phyloP scores from a whole-genome alignment of 2,329 filamentous ascomycete genomes.

The Intubia oerlemansii region DNA sequence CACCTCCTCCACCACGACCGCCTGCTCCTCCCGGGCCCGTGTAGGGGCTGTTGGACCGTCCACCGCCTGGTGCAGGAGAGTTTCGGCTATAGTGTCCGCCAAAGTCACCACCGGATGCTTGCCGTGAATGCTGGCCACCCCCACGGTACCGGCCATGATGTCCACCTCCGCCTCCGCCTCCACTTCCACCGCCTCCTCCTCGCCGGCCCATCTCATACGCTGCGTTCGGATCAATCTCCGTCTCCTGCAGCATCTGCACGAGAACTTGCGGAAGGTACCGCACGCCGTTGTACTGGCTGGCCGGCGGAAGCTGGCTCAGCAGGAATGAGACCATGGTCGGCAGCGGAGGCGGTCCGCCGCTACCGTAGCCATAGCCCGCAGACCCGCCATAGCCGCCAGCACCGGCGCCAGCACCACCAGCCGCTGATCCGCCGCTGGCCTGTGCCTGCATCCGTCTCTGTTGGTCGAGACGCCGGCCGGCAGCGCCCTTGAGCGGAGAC shows the following conservation, averaged over 20 bases:
- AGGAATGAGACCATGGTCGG: slow-evolving; percentile 46
- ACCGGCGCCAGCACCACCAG: slow-evolving; percentile 4
- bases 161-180: slow-evolving; percentile 1
- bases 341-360: slow-evolving; percentile 34
- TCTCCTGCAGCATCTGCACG: slow-evolving; percentile 52
- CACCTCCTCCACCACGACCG: slow-evolving; percentile 14
- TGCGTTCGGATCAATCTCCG: slow-evolving; percentile 34
- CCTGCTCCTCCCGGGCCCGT: slow-evolving; percentile 11
- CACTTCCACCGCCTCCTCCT: slow-evolving; percentile 2
- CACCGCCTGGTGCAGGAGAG: no score
- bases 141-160: slow-evolving; percentile 14
- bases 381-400: slow-evolving; percentile 14
- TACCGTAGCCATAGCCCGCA: slow-evolving; percentile 10
- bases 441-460: slow-evolving; percentile 40
- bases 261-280: no score
- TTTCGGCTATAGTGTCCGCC: no score
- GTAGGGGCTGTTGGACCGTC: slow-evolving; percentile 22
- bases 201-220: slow-evolving; percentile 21
- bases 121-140: no score
- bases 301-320: slow-evolving; percentile 53
- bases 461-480: slow-evolving; percentile 66
- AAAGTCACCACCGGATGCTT: no score
- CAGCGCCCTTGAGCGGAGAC: slow-evolving; percentile 80
- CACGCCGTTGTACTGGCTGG: slow-evolving; percentile 53
- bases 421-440: slow-evolving; percentile 10